A percentile compares a stretch with the other conserved stretches of the same genome.
These are phyloP conservation scores for Rickenella mellea DNA, from an alignment of 768 basidiomycete species.

Conservation along the genomic window DNA sequence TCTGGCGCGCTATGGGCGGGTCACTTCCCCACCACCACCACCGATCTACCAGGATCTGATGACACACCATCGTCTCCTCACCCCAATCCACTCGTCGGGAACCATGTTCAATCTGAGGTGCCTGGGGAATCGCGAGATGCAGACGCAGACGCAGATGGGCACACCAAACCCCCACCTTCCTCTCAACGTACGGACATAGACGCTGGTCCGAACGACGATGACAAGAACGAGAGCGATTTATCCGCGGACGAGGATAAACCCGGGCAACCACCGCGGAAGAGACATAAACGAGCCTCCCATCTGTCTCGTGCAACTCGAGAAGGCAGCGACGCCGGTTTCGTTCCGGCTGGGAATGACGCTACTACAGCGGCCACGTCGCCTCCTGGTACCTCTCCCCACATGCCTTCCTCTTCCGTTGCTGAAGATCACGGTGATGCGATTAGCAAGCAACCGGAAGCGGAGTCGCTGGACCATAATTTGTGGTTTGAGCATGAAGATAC, in stretches of 20 bases:
- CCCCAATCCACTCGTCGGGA: neutral
- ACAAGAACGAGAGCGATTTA: neutral
- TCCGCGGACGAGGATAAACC: neutral
- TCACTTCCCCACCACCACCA: neutral
- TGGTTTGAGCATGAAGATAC: conserved; percentile 47
- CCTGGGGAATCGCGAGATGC: neutral
- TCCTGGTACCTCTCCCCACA: neutral
- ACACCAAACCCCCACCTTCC: neutral
- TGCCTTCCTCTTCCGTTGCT: neutral
- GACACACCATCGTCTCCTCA: neutral
- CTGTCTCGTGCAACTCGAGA: neutral
- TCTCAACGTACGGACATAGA: neutral
- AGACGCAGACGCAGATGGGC: neutral
- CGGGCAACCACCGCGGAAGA: neutral
- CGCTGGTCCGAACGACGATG: neutral
- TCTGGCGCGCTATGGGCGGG: conserved; percentile 35
- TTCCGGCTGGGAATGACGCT: neutral
- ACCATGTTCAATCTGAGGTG: neutral
- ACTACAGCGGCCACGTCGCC: neutral
- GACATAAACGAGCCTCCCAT: neutral
- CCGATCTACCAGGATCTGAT: neutral
- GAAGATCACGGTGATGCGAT: neutral
- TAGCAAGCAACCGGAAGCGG: neutral
- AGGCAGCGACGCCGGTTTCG: conserved; percentile 3
- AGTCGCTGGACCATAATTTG: conserved; percentile 12